These are phyloP conservation scores for Xylaria sp. DNA, from an alignment of 2,329 filamentous ascomycete species.

Conservation along the genomic window DNA sequence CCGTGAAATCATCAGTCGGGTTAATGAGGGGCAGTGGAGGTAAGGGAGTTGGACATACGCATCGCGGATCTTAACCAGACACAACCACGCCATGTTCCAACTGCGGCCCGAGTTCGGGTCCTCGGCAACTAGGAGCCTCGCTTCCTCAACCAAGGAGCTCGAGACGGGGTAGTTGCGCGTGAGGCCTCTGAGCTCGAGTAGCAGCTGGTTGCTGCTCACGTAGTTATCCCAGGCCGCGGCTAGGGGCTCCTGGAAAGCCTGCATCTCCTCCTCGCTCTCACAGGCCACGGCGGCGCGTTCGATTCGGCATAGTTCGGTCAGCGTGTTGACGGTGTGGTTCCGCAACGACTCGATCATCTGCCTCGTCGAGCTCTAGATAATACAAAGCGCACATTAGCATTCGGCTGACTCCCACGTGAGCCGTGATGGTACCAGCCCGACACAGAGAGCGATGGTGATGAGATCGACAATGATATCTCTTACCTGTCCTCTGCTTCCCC, in stretches of 20 bases:
- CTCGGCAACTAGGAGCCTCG: constrained; percentile 69
- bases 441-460: not conserved
- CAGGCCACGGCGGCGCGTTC: constrained; percentile 72
- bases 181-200: constrained; percentile 75
- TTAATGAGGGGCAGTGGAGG: not conserved
- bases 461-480: constrained; percentile 2
- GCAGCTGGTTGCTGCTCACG: constrained; percentile 74
- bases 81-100: constrained; percentile 82
- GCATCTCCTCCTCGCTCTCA: constrained; percentile 68
- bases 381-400: constrained; percentile 8
- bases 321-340: constrained; percentile 77
- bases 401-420: not conserved
- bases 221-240: constrained; percentile 78
- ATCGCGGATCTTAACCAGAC: constrained; percentile 72
- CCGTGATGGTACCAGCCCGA: not conserved
- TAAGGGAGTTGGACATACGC: constrained; percentile 61
- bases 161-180: constrained; percentile 76
- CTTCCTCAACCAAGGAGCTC: constrained; percentile 72
- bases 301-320: constrained; percentile 77
- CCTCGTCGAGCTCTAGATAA: constrained; percentile 51
- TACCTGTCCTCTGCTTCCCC: constrained; percentile 28
- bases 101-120: constrained; percentile 75
- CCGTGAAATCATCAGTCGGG: not conserved
- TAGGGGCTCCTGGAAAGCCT: constrained; percentile 71
- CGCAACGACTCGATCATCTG: constrained; percentile 72